Base-by-base conservation (phyloP, 371 early-diverging fungal species). In the Mortierella sp. region DNA sequence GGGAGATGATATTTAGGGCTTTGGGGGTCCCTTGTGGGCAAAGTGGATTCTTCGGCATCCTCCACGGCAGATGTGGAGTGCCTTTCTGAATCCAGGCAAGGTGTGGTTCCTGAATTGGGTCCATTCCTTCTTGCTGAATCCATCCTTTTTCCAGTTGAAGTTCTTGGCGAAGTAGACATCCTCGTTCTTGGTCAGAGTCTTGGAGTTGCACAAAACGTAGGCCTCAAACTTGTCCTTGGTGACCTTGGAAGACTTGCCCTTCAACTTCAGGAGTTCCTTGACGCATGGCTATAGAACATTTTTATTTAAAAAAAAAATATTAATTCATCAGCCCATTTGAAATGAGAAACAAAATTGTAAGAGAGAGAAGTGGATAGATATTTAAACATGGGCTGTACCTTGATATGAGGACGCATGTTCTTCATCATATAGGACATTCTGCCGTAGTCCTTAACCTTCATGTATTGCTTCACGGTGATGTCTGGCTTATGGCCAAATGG, bases 151-250 rank as follows among this genome's bases (percentile, higher is more conserved):
- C 68, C 74, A 80, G 81, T 84, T 41, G 21, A 73, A 84, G 76
- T 75, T 71, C 77, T 75, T 73, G 44, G 75, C 65, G 48, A 68
- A 77, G 65, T 80, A 84, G 32, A 44, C 32, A 16, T 78, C 74
- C 81, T 84, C 81, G 18, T 84, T 84, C 81, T 81, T 78, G 72
- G 44, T 54, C 81, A 84, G 46, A 58, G 84, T 84, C 78, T 80
- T 75, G 70, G 78, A 77, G n/a, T 84, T 76, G 84, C 84, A 84
- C 73, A 78, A 24, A 32, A 84, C 84, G 71, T 84, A 84, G 21
- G 54, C 24, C 70, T 84, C 54, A 35, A 84, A 84, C 16, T 14
- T 78, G 41, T 49, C 72, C 60, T 51, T 54, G 58, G 84, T 80
- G 73, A 84, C 81, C 75, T 73, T 75, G 55, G 72, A 49, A 72